phyloP scores from a whole-genome alignment of 2,329 filamentous ascomycete species.

The Colletotrichum tanaceti region DNA sequence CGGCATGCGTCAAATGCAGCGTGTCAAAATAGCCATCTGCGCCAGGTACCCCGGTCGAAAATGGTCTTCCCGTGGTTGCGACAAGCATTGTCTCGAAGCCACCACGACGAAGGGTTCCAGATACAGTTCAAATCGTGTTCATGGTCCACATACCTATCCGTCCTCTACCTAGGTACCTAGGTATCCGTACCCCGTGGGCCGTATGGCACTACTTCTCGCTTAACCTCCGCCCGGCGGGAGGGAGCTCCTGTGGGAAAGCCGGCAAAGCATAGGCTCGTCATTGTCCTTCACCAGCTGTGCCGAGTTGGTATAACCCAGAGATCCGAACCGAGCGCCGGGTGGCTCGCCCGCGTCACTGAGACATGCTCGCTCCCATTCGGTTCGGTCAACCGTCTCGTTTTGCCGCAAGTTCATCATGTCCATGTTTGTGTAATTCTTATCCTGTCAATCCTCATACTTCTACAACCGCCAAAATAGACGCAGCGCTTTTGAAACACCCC shows the following conservation, averaged over 20 bases:
- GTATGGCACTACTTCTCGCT: not conserved
- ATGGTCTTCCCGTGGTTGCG: conserved; percentile 17
- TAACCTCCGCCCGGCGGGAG: not conserved
- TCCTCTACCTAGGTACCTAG: too few species aligned
- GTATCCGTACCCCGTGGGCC: too few species aligned
- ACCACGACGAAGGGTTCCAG: not conserved
- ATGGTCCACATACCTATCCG: too few species aligned
- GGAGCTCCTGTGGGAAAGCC: not conserved
- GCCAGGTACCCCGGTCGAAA: not conserved
- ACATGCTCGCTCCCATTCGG: too few species aligned
- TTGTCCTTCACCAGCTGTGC: not conserved
- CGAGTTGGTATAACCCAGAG: conserved; percentile 1
- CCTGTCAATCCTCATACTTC: conserved; percentile 29
- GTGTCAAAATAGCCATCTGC: not conserved
- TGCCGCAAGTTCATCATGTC: conserved; percentile 14
- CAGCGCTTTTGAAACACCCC: conserved; percentile 26
- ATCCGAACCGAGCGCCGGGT: conserved; percentile 24
- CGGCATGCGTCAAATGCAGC: conserved; percentile 1
- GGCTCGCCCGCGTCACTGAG: not conserved
- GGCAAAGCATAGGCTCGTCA: not conserved
- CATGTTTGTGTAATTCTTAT: conserved; percentile 32
- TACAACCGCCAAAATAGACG: conserved; percentile 33
- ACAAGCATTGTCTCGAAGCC: conserved; percentile 24
- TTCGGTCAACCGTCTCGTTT: not conserved
- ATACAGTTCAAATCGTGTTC: not conserved